phyloP scores from a whole-genome alignment of 2,329 filamentous ascomycete species.

The Fusarium goolgardi region DNA sequence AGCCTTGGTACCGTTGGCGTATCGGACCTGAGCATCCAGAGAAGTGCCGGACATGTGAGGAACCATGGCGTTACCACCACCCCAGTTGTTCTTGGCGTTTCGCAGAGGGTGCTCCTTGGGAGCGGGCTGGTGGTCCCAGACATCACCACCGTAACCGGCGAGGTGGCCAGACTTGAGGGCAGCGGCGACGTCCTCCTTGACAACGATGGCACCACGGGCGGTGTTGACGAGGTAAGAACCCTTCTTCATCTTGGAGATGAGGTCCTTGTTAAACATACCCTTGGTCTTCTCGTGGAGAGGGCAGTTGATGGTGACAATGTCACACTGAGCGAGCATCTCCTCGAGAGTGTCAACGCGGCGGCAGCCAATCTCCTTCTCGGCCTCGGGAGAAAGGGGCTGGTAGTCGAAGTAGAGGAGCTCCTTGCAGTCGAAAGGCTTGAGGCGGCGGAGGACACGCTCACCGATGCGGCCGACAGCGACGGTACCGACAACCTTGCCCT shows the following conservation, averaged over 20 bases:
- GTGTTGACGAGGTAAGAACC: conserved; percentile 99
- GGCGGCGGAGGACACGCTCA: conserved; percentile 94
- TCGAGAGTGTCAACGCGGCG: conserved; percentile 88
- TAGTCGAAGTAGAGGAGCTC: conserved; percentile 99
- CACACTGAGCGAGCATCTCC: conserved; percentile 94
- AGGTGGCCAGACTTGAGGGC: conserved; percentile 93
- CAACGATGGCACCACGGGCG: conserved; percentile 96
- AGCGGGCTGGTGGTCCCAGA: conserved; percentile 98
- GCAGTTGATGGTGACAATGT: conserved; percentile 99
- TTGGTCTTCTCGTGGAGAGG: conserved; percentile 98
- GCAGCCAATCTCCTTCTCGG: conserved; percentile 95
- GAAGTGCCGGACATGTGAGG: conserved; percentile 99
- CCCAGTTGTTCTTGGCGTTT: conserved; percentile 92
- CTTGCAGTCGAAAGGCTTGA: conserved; percentile 99
- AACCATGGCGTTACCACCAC: conserved; percentile 98
- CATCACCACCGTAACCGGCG: conserved; percentile 87
- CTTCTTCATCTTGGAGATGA: conserved; percentile 99
- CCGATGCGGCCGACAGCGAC: conserved; percentile 98
- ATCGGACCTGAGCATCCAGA: conserved; percentile 96
- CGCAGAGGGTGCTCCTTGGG: conserved; percentile 93
- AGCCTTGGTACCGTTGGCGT: conserved; percentile 86
- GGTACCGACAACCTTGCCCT: conserved; percentile 97
- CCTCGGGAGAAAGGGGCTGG: conserved; percentile 87
- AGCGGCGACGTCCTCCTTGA: conserved; percentile 98
- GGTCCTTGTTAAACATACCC: conserved; percentile 97